A percentile compares a stretch with the other conserved stretches of the same genome.
Conservation (phyloP, 805 yeast species). For the Wickerhamomyces ciferrii region DNA sequence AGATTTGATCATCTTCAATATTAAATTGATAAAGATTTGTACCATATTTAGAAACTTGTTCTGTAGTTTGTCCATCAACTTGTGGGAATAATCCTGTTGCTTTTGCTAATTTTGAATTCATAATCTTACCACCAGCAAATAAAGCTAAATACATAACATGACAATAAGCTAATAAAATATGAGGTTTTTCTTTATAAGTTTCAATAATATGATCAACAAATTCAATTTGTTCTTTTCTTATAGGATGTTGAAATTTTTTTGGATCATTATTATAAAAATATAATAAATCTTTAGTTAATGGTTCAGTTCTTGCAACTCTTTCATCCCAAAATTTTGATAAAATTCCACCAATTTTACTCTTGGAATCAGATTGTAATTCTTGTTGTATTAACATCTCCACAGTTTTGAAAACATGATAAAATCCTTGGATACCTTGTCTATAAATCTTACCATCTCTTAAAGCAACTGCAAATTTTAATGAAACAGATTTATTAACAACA, state of each 20-base stretch:
- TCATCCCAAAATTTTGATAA: conserved; percentile 63
- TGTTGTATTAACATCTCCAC: conserved; percentile 47
- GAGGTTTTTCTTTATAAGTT: conserved; percentile 57
- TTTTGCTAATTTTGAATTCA: conserved; percentile 60
- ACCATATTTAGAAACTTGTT: conserved; percentile 55
- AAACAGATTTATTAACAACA: conserved; percentile 62
- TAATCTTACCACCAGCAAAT: conserved; percentile 79
- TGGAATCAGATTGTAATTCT: conserved; percentile 34
- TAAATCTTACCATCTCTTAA: conserved; percentile 70
- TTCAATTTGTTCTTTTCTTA: conserved; percentile 54
- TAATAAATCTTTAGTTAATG: conserved; percentile 55
- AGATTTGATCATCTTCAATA: conserved; percentile 57
- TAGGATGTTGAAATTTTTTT: conserved; percentile 51
- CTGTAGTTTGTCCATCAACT: conserved; percentile 58
- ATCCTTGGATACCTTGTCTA: conserved; percentile 75
- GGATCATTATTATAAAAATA: conserved; percentile 56
- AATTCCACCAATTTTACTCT: conserved; percentile 30
- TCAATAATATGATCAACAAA: conserved; percentile 56
- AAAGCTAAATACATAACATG: conserved; percentile 82
- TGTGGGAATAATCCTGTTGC: conserved; percentile 75
- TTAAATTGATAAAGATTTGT: conserved; percentile 71
- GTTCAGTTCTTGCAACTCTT: conserved; percentile 56
- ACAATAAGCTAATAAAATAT: conserved; percentile 70
- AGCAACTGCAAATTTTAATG: conserved; percentile 68
- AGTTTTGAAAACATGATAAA: conserved; percentile 63